Evolutionary conservation across 2,329 filamentous ascomycete genomes (phyloP), one percentile per base, ranked within the genome.

Genomic region (Ceratocystis albifundus): DNA sequence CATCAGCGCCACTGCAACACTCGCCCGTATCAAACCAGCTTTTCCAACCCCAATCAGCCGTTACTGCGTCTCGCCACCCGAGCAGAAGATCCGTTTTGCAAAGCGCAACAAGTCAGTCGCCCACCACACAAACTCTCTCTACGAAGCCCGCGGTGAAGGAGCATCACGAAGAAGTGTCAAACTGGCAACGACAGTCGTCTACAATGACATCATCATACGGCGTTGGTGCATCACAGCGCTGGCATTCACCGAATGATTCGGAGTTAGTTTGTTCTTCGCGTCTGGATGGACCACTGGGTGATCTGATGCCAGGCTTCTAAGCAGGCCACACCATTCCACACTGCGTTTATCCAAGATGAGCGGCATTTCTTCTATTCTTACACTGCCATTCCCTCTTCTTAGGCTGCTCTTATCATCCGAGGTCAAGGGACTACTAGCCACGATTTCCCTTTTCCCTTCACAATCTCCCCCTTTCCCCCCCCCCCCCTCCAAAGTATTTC

Each of bases 261-360:
- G 62, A 65, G 22, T 15, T 59, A 44, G 32, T 65, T 22, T 65
- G 64, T 28, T 45, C 48, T 17, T 65, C 64, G 17, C 53, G 64
- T 17, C 62, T 68, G 41, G 59, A 65, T 30, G 66, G 66, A 10
- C 66, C 66, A 8, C 44, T 68, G 50, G 66, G 66, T 3, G 64
- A 68, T 53, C 55, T 63, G 28, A 68, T 68, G 66, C 66, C 66
- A 7, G 66, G 57, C 28, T 65, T 65, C 8, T 66, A 59, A 64
- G n/a, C 15, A 8, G 25, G 17, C 10, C 22, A 28, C 22, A 28
- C 22, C 20, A 15, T 53, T 12, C 10, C 15, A 4, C 10, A 15
- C 36, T 41, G 12, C 36, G 36, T 15, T 12, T 41, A 15, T 41
- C 36, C 36, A 41, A 41, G 36, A 41, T 41, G 36, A 41, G 36